Base-by-base conservation (phyloP, 2,329 filamentous ascomycete genomes). In the Nigrospora oryzae region DNA sequence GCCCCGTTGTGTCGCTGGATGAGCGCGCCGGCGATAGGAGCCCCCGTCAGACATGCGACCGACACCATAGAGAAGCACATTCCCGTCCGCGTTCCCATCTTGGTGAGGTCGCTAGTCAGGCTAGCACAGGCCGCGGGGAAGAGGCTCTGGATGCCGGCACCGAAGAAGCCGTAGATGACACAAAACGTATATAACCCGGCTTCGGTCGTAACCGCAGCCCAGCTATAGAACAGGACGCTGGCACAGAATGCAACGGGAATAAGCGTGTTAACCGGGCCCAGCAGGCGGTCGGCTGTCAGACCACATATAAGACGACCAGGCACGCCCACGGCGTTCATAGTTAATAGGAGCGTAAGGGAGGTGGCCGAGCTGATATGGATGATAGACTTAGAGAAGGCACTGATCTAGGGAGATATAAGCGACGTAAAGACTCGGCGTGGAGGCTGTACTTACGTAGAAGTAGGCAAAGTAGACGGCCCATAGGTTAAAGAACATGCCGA, bases 41-140 rank as follows among this genome's bases (percentile, higher is more conserved):
- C 67, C 0, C 74, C 74, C 4, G 70, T 75, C 30, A 77, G 54
- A 12, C 65, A 68, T 1, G 73, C 70, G 34, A 77, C 61, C 14
- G 65, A 68, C 15, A 75, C 66, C 33, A 75, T 65, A 14, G 51
- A 70, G 45, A 77, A 67, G 5, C 69, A 64, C 73, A 77, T 77
- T 1, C 74, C 74, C 52, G 72, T 69, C 2, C 74, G 57, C 12
- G 71, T 67, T 0, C 74, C 74, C 6, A 65, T 64, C 50, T 74
- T 77, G 49, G 67, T 70, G 42, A 74, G 46, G 51, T 77, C 71
- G 0, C 63, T 64, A 1, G 69, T 74, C 13, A 56, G 37, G 6
- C 44, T 38, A 7, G 52, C 49, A 23, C 55, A 30, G 4, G 51
- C 49, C 10, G 53, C 44, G 42, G 53, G 51, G 2, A 52, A 32